Base-by-base conservation (phyloP, 345 rosid genomes). In the Hirschfeldia incana region DNA sequence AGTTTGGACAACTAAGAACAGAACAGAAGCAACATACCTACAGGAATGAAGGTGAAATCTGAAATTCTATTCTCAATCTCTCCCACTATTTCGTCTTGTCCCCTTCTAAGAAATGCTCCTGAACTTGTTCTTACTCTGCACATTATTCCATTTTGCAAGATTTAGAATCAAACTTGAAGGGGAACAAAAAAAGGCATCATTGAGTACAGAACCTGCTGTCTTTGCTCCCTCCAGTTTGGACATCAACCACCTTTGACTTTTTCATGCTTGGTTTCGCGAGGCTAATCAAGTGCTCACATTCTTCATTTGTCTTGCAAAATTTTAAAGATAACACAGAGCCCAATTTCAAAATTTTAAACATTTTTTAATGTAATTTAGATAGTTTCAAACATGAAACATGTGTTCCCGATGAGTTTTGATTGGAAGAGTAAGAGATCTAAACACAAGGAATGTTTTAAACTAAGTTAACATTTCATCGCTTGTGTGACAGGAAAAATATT, bases 61-160 rank as follows among this genome's bases (percentile, higher is more conserved):
- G 96, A 84, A 72, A 94, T 94, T 76, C 91, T 91, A 53, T 86
- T 83, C 84, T 94, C 98, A 75, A 92, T 92, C 7, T 84, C 86
- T 78, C 90, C 69, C 29, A 94, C 77, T 17, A 79, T 76, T 76
- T 92, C 85, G 78, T 94, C 97, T 16, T 86, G 86, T 26, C 95
- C 97, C 88, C 97, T 89, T 0, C 51, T 8, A 28, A 94, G 84
- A 84, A 91, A 94, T 7, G 94, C 85, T 29, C 97, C 97, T 36
- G 92, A 90, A 80, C 98, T 92, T 39, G 98, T 92, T 8, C 98
- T 86, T 51, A 87, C 95, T 73, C 97, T 94, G 32, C 59, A 62
- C 42, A 16, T 5, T 5, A 6, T 4, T 2, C 2, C 30, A 21
- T 2, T n/a, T 37, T 72, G 33, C 12, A 34, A 36, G 3, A 34